phyloP scores from a whole-genome alignment of 2,329 filamentous ascomycete genomes.

The Dactylella cylindrospora region DNA sequence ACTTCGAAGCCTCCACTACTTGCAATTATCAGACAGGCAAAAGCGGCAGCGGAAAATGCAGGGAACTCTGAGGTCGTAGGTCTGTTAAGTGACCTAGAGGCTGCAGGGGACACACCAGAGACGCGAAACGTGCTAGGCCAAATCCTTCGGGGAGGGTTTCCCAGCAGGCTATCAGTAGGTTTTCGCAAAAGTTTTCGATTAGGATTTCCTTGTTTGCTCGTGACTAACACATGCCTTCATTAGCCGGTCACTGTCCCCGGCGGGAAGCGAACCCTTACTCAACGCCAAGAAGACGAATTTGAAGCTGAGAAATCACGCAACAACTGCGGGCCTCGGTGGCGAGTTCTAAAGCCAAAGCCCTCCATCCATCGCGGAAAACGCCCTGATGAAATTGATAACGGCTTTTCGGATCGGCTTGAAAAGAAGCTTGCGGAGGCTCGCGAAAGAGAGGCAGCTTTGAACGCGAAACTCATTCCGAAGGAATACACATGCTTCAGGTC shows the following conservation, averaged over 20 bases:
- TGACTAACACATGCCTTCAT: background rate
- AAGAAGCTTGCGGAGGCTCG: conserved; percentile 13
- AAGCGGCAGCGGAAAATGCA: conserved; percentile 24
- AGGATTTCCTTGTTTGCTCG: background rate
- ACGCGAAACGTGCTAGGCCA: conserved; percentile 11
- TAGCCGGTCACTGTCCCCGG: conserved; percentile 30
- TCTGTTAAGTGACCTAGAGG: conserved; percentile 15
- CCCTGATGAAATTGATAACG: conserved; percentile 18
- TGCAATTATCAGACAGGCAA: conserved; percentile 20
- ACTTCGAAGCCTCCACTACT: conserved; percentile 12
- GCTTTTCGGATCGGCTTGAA: background rate
- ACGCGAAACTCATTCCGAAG: conserved; percentile 8
- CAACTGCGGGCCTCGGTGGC: too few species aligned
- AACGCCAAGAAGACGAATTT: conserved; percentile 35
- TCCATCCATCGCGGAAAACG: conserved; percentile 19
- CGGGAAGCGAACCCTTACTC: conserved; percentile 20
- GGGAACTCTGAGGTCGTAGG: conserved; percentile 16
- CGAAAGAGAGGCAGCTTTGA: conserved; percentile 2
- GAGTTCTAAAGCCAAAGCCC: too few species aligned
- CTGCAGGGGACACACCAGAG: conserved; percentile 5
- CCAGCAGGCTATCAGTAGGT: conserved; percentile 32
- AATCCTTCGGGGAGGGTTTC: conserved; percentile 10
- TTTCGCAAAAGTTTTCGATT: background rate
- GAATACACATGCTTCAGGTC: conserved; percentile 19
- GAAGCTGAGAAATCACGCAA: too few species aligned